These are phyloP conservation scores for Boletus rubescentipes DNA, from an alignment of 768 basidiomycete species.

Conservation along the genomic window DNA sequence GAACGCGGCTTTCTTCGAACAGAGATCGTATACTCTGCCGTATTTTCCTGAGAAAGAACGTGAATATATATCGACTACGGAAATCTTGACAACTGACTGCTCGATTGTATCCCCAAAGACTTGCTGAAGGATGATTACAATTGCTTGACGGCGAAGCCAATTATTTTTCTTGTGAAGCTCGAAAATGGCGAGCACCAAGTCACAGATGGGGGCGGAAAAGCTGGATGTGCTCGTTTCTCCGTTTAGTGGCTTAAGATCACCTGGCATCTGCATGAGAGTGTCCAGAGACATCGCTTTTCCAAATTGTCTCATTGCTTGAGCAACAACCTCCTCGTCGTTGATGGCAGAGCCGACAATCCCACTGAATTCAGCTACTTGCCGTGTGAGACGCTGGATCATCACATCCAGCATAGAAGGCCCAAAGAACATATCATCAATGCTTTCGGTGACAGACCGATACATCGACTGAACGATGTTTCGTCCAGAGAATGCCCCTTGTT, in stretches of 20 bases:
- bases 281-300: slow-evolving; percentile 68
- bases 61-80: not conserved
- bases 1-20: slow-evolving; percentile 67
- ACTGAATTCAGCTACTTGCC: slow-evolving; percentile 86
- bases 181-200: slow-evolving; percentile 89
- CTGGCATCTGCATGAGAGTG: slow-evolving; percentile 67
- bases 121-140: slow-evolving; percentile 95
- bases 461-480: slow-evolving; percentile 81
- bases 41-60: slow-evolving; percentile 62
- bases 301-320: slow-evolving; percentile 71
- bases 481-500: slow-evolving; percentile 54
- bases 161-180: slow-evolving; percentile 96
- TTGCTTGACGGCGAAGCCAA: slow-evolving; percentile 93
- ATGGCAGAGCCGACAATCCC: slow-evolving; percentile 78
- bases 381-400: slow-evolving; percentile 86
- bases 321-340: slow-evolving; percentile 82
- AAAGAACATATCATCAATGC: slow-evolving; percentile 96
- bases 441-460: slow-evolving; percentile 89
- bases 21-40: slow-evolving; percentile 70
- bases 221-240: slow-evolving; percentile 87
- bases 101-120: slow-evolving; percentile 95
- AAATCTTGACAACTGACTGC: slow-evolving; percentile 51
- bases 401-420: slow-evolving; percentile 95
- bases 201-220: slow-evolving; percentile 93
- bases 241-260: slow-evolving; percentile 76